These are phyloP conservation scores for Candida orba DNA, from an alignment of 805 yeast species.

Conservation along the genomic window DNA sequence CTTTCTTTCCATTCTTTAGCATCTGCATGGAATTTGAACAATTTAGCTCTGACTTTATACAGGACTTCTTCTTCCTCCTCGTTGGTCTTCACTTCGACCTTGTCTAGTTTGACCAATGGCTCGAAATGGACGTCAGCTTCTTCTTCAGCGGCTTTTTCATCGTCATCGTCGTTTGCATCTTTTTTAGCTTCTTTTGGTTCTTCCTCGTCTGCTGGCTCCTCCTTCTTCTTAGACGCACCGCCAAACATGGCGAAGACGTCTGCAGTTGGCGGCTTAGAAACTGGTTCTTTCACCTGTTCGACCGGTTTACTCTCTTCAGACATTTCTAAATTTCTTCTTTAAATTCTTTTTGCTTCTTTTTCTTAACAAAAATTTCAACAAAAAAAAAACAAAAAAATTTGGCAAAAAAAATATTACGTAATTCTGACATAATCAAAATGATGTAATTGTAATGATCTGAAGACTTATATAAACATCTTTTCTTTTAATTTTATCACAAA, in stretches of 20 bases:
- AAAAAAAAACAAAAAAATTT: not conserved
- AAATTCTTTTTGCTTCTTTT: not conserved
- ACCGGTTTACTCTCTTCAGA: constrained; percentile 18
- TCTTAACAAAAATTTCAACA: no score
- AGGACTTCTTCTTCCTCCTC: constrained; percentile 84
- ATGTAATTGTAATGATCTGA: no score
- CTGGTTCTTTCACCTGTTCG: not conserved
- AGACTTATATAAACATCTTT: no score
- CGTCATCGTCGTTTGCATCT: constrained; percentile 32
- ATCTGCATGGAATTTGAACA: constrained; percentile 83
- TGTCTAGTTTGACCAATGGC: constrained; percentile 90
- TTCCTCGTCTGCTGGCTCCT: constrained; percentile 35
- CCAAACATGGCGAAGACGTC: constrained; percentile 95
- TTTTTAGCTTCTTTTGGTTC: constrained; percentile 44
- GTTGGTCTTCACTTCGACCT: constrained; percentile 93
- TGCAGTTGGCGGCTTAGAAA: constrained; percentile 63
- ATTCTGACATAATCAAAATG: no score
- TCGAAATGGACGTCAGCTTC: constrained; percentile 75
- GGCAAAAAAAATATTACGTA: not conserved
- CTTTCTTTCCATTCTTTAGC: constrained; percentile 97
- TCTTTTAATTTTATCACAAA: no score
- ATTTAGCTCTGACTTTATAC: constrained; percentile 87
- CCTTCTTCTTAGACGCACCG: constrained; percentile 56
- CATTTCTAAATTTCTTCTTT: constrained; percentile 6
- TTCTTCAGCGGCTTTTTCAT: constrained; percentile 32